phyloP scores from a whole-genome alignment of 2,329 filamentous ascomycete genomes.

The Triangularia verruculosa region DNA sequence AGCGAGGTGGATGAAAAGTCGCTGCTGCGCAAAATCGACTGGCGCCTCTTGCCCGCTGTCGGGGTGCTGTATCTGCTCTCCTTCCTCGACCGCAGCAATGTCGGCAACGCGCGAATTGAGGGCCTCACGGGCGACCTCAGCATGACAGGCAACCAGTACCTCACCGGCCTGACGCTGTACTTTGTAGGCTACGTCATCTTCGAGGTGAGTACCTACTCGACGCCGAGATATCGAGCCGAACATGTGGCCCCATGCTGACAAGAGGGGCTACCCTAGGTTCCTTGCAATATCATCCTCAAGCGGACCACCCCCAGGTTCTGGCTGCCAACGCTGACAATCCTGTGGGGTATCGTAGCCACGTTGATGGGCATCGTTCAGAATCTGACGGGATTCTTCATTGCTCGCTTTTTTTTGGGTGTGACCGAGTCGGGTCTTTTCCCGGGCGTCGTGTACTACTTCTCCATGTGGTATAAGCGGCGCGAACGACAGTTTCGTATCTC shows the following conservation, averaged over 20 bases:
- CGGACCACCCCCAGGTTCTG: slow-evolving; percentile 55
- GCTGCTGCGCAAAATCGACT: slow-evolving; percentile 56
- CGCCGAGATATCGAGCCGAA: background rate
- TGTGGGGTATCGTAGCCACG: slow-evolving; percentile 55
- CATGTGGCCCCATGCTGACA: background rate
- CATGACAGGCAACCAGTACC: slow-evolving; percentile 60
- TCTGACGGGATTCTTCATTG: slow-evolving; percentile 49
- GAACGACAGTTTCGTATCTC: slow-evolving; percentile 55
- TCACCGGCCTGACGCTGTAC: slow-evolving; percentile 64
- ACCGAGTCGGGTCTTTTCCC: slow-evolving; percentile 53
- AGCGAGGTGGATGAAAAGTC: slow-evolving; percentile 50
- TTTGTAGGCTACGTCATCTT: slow-evolving; percentile 61
- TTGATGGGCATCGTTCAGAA: slow-evolving; percentile 49
- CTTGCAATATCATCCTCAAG: slow-evolving; percentile 62
- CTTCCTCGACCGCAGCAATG: slow-evolving; percentile 58
- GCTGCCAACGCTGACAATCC: slow-evolving; percentile 55
- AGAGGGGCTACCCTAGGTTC: slow-evolving; percentile 40
- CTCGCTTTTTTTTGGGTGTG: slow-evolving; percentile 55
- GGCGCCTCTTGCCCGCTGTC: slow-evolving; percentile 50
- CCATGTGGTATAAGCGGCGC: slow-evolving; percentile 54
- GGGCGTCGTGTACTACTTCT: slow-evolving; percentile 49
- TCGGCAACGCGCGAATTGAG: slow-evolving; percentile 57
- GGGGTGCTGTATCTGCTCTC: slow-evolving; percentile 55
- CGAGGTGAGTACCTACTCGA: slow-evolving; percentile 37
- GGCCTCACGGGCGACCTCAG: slow-evolving; percentile 50